Conservation (phyloP, 2,329 filamentous ascomycete species). For the Teratosphaeria nubilosa region DNA sequence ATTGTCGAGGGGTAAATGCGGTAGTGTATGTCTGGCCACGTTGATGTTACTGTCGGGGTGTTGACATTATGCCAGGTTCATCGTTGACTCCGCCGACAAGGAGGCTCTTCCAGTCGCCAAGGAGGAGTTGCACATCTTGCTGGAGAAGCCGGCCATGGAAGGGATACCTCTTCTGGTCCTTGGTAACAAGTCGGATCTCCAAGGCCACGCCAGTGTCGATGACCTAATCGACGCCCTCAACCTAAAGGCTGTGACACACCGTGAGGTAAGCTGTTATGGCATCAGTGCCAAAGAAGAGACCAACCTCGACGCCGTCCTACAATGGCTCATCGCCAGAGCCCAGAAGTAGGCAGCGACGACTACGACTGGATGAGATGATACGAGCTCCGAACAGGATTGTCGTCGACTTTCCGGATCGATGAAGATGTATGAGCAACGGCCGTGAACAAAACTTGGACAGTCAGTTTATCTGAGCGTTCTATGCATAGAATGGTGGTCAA, state of each 20-base stretch:
- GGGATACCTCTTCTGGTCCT: constrained; percentile 89
- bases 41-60: neutral
- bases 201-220: constrained; percentile 83
- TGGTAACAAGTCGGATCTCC: constrained; percentile 93
- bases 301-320: constrained; percentile 90
- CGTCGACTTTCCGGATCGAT: constrained; percentile 1
- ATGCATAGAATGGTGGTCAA: constrained; percentile 9
- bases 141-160: constrained; percentile 72
- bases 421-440: constrained; percentile 3
- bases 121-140: constrained; percentile 83
- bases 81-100: constrained; percentile 88
- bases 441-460: neutral
- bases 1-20: constrained; percentile 93
- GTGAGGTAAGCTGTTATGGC: constrained; percentile 96
- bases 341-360: constrained; percentile 45
- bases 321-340: constrained; percentile 89
- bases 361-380: constrained; percentile 1
- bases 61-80: constrained; percentile 50
- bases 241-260: constrained; percentile 76
- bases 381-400: constrained; percentile 1
- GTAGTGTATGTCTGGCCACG: constrained; percentile 56
- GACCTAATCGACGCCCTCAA: constrained; percentile 90
- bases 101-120: constrained; percentile 72
- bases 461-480: neutral
- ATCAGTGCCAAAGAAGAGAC: constrained; percentile 99